phyloP scores from a whole-genome alignment of 2,329 filamentous ascomycete species.

The Penicillium sclerotiorum region DNA sequence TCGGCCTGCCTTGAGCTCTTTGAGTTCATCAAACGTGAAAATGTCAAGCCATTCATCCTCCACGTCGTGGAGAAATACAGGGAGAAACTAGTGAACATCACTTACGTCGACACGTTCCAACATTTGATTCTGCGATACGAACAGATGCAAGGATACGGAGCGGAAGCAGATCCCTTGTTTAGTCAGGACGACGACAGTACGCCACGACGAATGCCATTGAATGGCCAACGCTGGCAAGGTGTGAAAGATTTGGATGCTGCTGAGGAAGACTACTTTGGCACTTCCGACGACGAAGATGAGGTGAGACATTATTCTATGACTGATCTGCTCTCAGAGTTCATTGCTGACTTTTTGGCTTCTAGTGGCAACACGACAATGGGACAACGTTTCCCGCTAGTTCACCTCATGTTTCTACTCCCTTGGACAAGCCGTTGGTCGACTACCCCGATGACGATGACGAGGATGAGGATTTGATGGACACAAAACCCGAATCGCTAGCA shows the following conservation, averaged over 20 bases:
- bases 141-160: constrained; percentile 69
- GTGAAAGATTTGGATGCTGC: constrained; percentile 82
- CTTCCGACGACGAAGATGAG: constrained; percentile 82
- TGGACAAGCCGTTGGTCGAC: constrained; percentile 78
- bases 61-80: constrained; percentile 84
- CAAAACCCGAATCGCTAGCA: constrained; percentile 42
- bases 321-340: not conserved
- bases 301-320: constrained; percentile 25
- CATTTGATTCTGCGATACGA: constrained; percentile 77
- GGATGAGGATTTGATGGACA: constrained; percentile 69
- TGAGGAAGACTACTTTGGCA: constrained; percentile 94
- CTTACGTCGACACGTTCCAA: constrained; percentile 83
- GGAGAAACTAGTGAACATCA: constrained; percentile 73
- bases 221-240: constrained; percentile 65
- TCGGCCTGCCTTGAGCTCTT: constrained; percentile 95
- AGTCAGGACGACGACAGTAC: constrained; percentile 68
- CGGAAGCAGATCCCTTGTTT: constrained; percentile 68
- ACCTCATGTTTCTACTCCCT: constrained; percentile 63
- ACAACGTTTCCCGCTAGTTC: constrained; percentile 32
- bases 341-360: not conserved
- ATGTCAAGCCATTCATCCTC: constrained; percentile 76
- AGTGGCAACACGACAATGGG: constrained; percentile 43
- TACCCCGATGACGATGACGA: constrained; percentile 95
- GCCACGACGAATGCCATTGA: constrained; percentile 49
- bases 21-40: constrained; percentile 82